Percentiles rank a stretch among this genome's conserved stretches.
These are phyloP conservation scores for Hyaloscypha variabilis DNA, from an alignment of 495 filamentous ascomycete species.

Conservation along the genomic window DNA sequence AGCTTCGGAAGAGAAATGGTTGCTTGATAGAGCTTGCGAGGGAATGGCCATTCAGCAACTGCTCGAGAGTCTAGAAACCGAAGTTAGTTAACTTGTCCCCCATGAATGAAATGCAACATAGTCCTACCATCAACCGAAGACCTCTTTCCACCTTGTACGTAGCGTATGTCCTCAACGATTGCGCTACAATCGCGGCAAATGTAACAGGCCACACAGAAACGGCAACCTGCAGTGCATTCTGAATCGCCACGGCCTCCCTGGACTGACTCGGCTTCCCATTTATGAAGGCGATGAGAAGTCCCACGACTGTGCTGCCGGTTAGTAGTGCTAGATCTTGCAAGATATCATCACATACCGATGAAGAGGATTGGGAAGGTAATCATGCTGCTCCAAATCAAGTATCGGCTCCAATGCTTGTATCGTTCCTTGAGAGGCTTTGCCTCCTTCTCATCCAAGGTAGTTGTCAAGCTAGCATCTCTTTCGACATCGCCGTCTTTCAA, in stretches of 20 bases:
- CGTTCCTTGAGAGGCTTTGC: neutral
- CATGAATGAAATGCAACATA: slow-evolving; percentile 1
- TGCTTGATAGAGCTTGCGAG: slow-evolving; percentile 7
- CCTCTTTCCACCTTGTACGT: slow-evolving; percentile 6
- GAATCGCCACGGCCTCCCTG: neutral
- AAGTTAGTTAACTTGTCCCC: neutral
- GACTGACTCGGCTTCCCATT: neutral
- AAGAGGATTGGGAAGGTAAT: slow-evolving; percentile 4
- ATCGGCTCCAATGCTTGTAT: slow-evolving; percentile 10
- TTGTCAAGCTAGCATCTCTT: neutral
- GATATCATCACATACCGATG: slow-evolving; percentile 5
- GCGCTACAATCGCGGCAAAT: slow-evolving; percentile 3
- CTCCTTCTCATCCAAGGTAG: neutral
- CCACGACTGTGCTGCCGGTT: slow-evolving; percentile 1
- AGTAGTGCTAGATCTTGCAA: neutral
- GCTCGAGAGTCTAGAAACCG: slow-evolving; percentile 6
- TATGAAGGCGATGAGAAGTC: neutral
- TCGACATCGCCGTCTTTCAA: neutral
- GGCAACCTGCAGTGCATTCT: slow-evolving; percentile 5
- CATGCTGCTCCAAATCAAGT: slow-evolving; percentile 1
- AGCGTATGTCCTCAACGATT: slow-evolving; percentile 3
- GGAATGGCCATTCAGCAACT: neutral
- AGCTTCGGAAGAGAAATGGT: slow-evolving; percentile 6
- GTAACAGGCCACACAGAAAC: slow-evolving; percentile 6
- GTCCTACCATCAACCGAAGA: slow-evolving; percentile 6